phyloP scores from a whole-genome alignment of 345 rosid species.

The Bruguiera parviflora region DNA sequence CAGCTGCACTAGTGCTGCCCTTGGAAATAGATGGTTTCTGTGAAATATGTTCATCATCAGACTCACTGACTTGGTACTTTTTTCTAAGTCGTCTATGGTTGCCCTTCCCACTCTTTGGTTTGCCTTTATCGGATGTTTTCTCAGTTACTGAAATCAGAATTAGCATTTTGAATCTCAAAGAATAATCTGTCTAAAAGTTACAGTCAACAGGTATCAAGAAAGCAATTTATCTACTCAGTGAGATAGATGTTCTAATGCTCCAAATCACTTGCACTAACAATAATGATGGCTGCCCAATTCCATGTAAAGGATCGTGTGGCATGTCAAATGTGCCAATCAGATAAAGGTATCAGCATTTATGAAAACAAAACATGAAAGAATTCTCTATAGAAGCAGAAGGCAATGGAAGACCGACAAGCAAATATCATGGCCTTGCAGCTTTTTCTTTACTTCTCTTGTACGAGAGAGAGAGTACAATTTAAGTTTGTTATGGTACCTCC shows the following conservation, averaged over 20 bases:
- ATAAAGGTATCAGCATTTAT: too few species aligned
- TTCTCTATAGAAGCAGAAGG: too few species aligned
- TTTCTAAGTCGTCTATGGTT: conserved; percentile 41
- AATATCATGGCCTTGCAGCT: background rate
- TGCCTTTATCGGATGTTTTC: conserved; percentile 22
- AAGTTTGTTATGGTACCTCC: conserved; percentile 31
- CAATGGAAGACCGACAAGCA: too few species aligned
- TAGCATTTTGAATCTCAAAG: background rate
- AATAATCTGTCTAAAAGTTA: background rate
- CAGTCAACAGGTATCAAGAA: background rate
- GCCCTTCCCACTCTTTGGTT: conserved; percentile 23
- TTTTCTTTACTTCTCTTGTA: background rate
- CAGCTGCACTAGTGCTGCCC: conserved; percentile 13
- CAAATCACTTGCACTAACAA: background rate
- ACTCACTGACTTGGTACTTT: conserved; percentile 39
- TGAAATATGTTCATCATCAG: conserved; percentile 39
- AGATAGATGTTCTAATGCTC: background rate
- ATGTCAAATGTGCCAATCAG: too few species aligned
- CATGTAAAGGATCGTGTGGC: background rate
- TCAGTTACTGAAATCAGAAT: conserved; percentile 18
- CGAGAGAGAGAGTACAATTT: too few species aligned
- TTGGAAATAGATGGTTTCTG: conserved; percentile 13
- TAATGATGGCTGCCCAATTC: background rate
- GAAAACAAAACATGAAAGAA: too few species aligned
- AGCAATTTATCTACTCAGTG: background rate